Evolutionary conservation across 2,329 filamentous ascomycete genomes (phyloP).

Genomic region (Aspergillus uvarum): DNA sequence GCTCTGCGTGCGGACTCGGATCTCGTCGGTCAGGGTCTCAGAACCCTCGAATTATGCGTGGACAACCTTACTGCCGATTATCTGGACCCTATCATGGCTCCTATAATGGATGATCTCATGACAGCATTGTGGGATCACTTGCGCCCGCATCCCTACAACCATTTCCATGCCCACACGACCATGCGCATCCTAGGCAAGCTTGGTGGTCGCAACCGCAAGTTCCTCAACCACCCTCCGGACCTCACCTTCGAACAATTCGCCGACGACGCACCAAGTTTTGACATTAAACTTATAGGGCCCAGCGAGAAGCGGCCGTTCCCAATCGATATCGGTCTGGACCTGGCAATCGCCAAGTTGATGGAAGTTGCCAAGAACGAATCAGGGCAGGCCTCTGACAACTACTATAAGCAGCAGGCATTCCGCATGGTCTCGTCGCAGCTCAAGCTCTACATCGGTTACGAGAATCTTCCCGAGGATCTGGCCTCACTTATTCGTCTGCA

Average conservation of each 20-base stretch:
- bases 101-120: conserved; percentile 98
- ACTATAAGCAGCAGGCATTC: conserved; percentile 92
- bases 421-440: conserved; percentile 83
- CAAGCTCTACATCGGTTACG: conserved; percentile 84
- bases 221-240: conserved; percentile 85
- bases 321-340: conserved; percentile 78
- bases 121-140: conserved; percentile 95
- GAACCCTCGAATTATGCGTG: conserved; percentile 93
- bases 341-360: conserved; percentile 83
- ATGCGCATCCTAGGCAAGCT: conserved; percentile 97
- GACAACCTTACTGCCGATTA: conserved; percentile 98
- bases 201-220: conserved; percentile 91
- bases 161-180: conserved; percentile 96
- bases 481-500: conserved; percentile 81
- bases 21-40: conserved; percentile 86
- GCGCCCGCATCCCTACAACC: conserved; percentile 88
- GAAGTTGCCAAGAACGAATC: conserved; percentile 67
- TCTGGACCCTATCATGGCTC: conserved; percentile 97
- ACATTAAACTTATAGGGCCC: conserved; percentile 84
- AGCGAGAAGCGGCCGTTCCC: conserved; percentile 87
- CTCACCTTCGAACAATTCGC: conserved; percentile 80
- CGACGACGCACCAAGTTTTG: conserved; percentile 84
- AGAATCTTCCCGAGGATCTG: conserved; percentile 86
- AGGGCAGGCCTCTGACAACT: conserved; percentile 66
- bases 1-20: conserved; percentile 88